Evolutionary conservation across 2,329 filamentous ascomycete genomes (phyloP).

Genomic region (Fusarium circinatum): DNA sequence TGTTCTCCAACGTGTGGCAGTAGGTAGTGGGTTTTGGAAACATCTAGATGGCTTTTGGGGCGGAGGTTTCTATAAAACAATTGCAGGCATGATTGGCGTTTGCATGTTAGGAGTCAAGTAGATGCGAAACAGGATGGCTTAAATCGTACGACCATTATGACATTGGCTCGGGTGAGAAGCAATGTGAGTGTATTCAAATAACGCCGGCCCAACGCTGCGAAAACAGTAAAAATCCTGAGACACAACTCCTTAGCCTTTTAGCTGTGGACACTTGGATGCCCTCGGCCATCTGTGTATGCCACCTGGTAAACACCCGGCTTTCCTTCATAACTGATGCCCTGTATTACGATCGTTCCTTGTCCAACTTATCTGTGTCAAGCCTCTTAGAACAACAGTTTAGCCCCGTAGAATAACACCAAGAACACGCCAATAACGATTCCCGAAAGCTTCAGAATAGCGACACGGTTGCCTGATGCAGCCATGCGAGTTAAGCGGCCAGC

Average conservation of each 20-base stretch:
- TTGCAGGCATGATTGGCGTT: slow-evolving; percentile 47
- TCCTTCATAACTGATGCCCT: neutral
- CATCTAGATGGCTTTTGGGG: slow-evolving; percentile 20
- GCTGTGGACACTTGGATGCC: neutral
- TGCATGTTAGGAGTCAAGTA: slow-evolving; percentile 50
- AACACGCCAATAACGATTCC: slow-evolving; percentile 81
- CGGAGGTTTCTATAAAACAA: slow-evolving; percentile 40
- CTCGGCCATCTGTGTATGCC: neutral
- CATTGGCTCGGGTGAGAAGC: slow-evolving; percentile 1
- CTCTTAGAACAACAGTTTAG: slow-evolving; percentile 68
- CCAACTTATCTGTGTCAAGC: neutral
- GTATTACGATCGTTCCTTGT: neutral
- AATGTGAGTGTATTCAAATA: slow-evolving; percentile 35
- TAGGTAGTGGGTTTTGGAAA: slow-evolving; percentile 52
- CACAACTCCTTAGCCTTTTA: slow-evolving; percentile 8
- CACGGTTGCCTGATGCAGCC: slow-evolving; percentile 89
- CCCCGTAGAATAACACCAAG: slow-evolving; percentile 79
- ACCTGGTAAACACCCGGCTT: neutral
- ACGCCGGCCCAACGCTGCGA: slow-evolving; percentile 33
- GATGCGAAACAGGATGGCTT: slow-evolving; percentile 40
- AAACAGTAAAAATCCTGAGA: slow-evolving; percentile 21
- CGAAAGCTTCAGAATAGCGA: slow-evolving; percentile 89
- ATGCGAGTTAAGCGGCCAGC: slow-evolving; percentile 86
- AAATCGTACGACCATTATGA: slow-evolving; percentile 27
- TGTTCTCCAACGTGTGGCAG: slow-evolving; percentile 97